These are phyloP conservation scores for Trichophyton verrucosum DNA, from an alignment of 2,329 filamentous ascomycete genomes.

Conservation along the genomic window DNA sequence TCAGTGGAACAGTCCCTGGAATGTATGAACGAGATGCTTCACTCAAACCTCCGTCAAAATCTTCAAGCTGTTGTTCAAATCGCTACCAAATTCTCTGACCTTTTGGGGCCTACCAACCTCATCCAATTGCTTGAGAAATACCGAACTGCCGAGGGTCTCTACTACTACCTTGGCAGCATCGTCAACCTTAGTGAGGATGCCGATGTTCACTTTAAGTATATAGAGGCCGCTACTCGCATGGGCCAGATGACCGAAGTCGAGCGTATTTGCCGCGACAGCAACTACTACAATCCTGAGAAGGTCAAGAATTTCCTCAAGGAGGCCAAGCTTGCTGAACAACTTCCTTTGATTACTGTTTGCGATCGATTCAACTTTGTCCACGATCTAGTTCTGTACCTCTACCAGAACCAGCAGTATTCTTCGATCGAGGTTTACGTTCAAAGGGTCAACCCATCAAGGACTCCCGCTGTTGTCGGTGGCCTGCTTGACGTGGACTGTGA, in stretches of 20 bases:
- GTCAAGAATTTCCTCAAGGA: constrained; percentile 99
- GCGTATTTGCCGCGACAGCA: constrained; percentile 90
- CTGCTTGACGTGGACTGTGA: constrained; percentile 95
- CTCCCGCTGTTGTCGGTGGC: constrained; percentile 85
- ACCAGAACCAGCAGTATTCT: constrained; percentile 98
- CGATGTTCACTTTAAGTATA: constrained; percentile 98
- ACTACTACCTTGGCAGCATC: constrained; percentile 95
- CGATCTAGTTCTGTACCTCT: constrained; percentile 88
- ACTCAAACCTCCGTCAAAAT: constrained; percentile 92
- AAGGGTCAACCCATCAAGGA: constrained; percentile 81
- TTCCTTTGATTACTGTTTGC: constrained; percentile 95
- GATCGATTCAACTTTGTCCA: constrained; percentile 99
- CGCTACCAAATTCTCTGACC: constrained; percentile 93
- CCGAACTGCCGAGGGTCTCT: constrained; percentile 90
- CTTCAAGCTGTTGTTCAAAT: constrained; percentile 89
- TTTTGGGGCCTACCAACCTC: constrained; percentile 72
- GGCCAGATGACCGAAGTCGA: constrained; percentile 91
- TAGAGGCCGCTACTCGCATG: constrained; percentile 90
- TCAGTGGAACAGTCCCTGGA: constrained; percentile 92
- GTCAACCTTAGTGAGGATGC: constrained; percentile 92
- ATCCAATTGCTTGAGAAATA: constrained; percentile 97
- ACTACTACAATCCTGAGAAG: constrained; percentile 80
- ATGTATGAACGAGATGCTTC: constrained; percentile 91
- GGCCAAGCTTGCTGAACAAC: constrained; percentile 77
- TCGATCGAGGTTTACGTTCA: constrained; percentile 98